phyloP scores from a whole-genome alignment of 371 early-diverging fungal species.

The Nematocida homosporus region DNA sequence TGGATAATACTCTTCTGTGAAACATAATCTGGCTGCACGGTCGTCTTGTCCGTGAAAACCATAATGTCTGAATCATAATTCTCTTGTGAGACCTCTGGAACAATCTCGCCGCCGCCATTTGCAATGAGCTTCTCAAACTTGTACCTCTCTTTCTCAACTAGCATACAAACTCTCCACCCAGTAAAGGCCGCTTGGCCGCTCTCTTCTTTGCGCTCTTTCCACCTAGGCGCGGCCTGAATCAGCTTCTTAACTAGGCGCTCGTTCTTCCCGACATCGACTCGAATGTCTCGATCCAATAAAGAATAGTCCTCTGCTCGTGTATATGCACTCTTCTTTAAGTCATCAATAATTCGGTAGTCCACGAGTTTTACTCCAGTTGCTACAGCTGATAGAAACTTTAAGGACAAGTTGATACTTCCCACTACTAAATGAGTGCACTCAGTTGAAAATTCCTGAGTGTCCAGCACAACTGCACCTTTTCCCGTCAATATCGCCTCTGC shows the following conservation, averaged over 20 bases:
- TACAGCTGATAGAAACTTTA: slow-evolving; percentile 66
- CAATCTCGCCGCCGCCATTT: slow-evolving; percentile 35
- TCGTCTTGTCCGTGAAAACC: background rate
- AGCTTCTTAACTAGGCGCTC: slow-evolving; percentile 21
- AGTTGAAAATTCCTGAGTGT: slow-evolving; percentile 16
- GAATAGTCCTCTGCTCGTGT: background rate
- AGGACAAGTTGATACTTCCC: slow-evolving; percentile 61
- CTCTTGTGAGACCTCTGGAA: too few relatives aligned
- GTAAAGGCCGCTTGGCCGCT: slow-evolving; percentile 62
- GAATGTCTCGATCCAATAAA: background rate
- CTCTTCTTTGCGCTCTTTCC: slow-evolving; percentile 22
- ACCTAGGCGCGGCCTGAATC: background rate
- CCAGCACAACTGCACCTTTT: slow-evolving; percentile 48
- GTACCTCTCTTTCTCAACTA: background rate
- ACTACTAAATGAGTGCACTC: slow-evolving; percentile 67
- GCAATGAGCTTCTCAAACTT: slow-evolving; percentile 22
- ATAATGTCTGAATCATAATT: background rate
- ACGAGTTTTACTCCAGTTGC: slow-evolving; percentile 63
- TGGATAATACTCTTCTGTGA: background rate
- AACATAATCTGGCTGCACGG: background rate
- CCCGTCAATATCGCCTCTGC: slow-evolving; percentile 48
- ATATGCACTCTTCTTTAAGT: slow-evolving; percentile 20
- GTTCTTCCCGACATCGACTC: slow-evolving; percentile 25
- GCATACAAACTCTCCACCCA: slow-evolving; percentile 59
- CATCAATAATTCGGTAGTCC: slow-evolving; percentile 61